Evolutionary conservation across 371 early-diverging fungal species (phyloP).

Genomic region (Batkoa obscura): DNA sequence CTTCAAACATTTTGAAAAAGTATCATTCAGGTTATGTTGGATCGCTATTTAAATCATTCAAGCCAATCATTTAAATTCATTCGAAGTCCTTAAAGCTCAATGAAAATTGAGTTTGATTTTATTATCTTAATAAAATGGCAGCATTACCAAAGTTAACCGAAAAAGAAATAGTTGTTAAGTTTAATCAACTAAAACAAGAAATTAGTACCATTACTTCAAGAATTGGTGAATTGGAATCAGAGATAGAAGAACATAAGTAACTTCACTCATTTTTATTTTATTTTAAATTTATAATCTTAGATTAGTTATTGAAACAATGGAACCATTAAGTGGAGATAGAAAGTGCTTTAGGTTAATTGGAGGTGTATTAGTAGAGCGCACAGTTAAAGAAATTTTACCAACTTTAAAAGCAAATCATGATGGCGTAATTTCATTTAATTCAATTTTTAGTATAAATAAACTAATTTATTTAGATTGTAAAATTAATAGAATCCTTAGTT

Average conservation of each 20-base stretch:
- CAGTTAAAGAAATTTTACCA: slow-evolving; percentile 79
- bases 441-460: not conserved
- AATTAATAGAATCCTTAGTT: slow-evolving; percentile 51
- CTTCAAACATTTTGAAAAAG: no score
- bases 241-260: slow-evolving; percentile 87
- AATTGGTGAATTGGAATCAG: slow-evolving; percentile 84
- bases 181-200: slow-evolving; percentile 70
- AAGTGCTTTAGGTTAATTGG: slow-evolving; percentile 87
- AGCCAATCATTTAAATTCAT: no score
- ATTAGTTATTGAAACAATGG: slow-evolving; percentile 81
- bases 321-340: slow-evolving; percentile 55
- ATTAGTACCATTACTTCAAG: slow-evolving; percentile 68
- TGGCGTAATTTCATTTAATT: slow-evolving; percentile 28
- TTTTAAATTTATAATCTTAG: slow-evolving; percentile 16
- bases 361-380: slow-evolving; percentile 84
- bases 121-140: not conserved
- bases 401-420: slow-evolving; percentile 68
- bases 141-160: slow-evolving; percentile 13
- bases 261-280: not conserved
- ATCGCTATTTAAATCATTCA: no score
- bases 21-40: no score
- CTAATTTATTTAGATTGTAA: slow-evolving; percentile 29
- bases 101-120: no score
- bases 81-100: no score
- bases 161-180: slow-evolving; percentile 43